Conservation (phyloP, 805 yeast species). For the Debaryomyces castellii region DNA sequence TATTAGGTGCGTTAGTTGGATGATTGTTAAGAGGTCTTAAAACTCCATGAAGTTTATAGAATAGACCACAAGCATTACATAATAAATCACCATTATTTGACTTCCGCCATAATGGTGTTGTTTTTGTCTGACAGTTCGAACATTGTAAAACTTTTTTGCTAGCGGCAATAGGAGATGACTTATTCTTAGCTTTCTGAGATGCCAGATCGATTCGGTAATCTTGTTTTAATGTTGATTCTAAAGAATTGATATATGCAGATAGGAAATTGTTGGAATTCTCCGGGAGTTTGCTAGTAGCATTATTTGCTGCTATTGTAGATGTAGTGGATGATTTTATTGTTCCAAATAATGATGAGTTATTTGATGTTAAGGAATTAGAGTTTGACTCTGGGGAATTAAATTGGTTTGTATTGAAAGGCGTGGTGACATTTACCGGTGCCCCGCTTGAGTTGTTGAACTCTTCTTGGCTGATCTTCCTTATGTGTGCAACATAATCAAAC, state of each 20-base stretch:
- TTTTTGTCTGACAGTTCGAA: slow-evolving; percentile 42
- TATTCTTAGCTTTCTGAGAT: slow-evolving; percentile 8
- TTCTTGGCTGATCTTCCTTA: slow-evolving; percentile 40
- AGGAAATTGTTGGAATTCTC: slow-evolving; percentile 22
- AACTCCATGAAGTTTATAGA: slow-evolving; percentile 45
- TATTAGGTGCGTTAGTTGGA: background rate
- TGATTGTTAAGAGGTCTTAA: slow-evolving; percentile 36
- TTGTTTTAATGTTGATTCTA: slow-evolving; percentile 34
- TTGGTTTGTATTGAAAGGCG: slow-evolving; percentile 3
- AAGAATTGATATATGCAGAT: slow-evolving; percentile 37
- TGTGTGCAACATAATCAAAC: slow-evolving; percentile 47
- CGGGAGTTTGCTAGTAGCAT: slow-evolving; percentile 1
- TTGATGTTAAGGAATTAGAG: slow-evolving; percentile 12
- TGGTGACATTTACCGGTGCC: background rate
- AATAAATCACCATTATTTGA: slow-evolving; percentile 41
- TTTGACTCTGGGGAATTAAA: slow-evolving; percentile 12
- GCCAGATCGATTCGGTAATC: slow-evolving; percentile 17
- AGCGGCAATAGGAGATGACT: background rate
- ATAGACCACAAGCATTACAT: slow-evolving; percentile 48
- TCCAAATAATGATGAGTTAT: slow-evolving; percentile 11
- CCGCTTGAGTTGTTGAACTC: slow-evolving; percentile 15
- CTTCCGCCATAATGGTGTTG: slow-evolving; percentile 47
- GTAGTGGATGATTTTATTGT: slow-evolving; percentile 5
- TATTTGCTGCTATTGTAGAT: slow-evolving; percentile 2
- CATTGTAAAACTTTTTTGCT: slow-evolving; percentile 31